Evolutionary conservation across 2,329 filamentous ascomycete species (phyloP), one percentile per base, ranked within the genome.

Genomic region (Aspergillus ustus): DNA sequence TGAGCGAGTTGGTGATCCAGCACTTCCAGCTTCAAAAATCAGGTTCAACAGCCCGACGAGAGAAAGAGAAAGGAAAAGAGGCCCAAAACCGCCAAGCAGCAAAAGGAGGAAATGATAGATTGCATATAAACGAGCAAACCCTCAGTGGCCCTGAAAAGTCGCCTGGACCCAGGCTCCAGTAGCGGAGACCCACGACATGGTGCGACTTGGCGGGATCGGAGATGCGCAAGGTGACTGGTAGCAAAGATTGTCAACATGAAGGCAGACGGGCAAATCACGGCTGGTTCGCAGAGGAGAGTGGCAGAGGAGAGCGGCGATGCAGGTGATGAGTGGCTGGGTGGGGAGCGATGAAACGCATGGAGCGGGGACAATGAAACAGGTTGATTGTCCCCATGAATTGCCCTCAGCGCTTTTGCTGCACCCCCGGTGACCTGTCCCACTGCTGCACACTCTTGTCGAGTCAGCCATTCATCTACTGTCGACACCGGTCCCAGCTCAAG

Each of bases 311-410:
- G 52, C n/a, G 37, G 19, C n/a, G 43, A 28, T 34, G 19, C 11
- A 29, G 25, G 46, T 45, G 48, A 20, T 43, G 53, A 65, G 57
- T 65, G 60, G 63, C 45, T 55, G 37, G 44, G 52, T 8, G 52
- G 31, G 57, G 60, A 62, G 52, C 7, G 52, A 43, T 60, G 62
- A 62, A 60, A 62, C 59, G 57, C 31, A 37, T 40, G 19, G 49
- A 59, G 61, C 60, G 62, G 62, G 58, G 60, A 31, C n/a, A 25
- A 56, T 40, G 34, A 40, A 40, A 40, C 34, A 40, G 34, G 34
- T 40, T 40, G 15, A 40, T 40, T 40, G 34, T 40, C 34, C 34
- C 34, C 34, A 40, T 40, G 34, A 40, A 40, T 40, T 11, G 34
- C 34, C 34, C 11, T 40, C 34, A 15, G 11, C 34, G 8, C 34